Percentiles rank a stretch among this genome's conserved stretches.
Conservation (phyloP, 192 early-diverging fungal genomes). For the Entomortierella parvispora region DNA sequence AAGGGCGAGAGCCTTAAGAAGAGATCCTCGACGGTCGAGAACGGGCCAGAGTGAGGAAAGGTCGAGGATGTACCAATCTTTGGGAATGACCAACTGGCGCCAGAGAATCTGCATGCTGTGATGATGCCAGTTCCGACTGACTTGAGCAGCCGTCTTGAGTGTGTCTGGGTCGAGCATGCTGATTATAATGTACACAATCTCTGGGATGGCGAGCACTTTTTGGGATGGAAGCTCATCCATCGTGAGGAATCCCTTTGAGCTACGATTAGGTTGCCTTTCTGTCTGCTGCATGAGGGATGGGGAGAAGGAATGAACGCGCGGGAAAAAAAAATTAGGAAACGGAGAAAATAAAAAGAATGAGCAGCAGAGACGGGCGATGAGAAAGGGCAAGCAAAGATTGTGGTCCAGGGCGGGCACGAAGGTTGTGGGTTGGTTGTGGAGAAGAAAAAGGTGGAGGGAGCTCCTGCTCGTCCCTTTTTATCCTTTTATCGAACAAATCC, state of each 20-base stretch:
- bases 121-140: conserved; percentile 26
- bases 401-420: too few relatives aligned
- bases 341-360: too few relatives aligned
- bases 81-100: conserved; percentile 28
- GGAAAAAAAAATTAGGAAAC: too few relatives aligned
- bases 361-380: too few relatives aligned
- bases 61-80: conserved; percentile 35
- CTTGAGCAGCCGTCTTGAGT: conserved; percentile 16
- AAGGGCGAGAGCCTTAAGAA: conserved; percentile 3
- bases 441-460: too few relatives aligned
- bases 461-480: too few relatives aligned
- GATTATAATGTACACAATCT: conserved; percentile 34
- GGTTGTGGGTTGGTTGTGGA: too few relatives aligned
- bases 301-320: too few relatives aligned
- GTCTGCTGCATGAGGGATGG: too few relatives aligned
- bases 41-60: conserved; percentile 22
- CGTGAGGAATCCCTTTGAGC: background rate
- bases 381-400: too few relatives aligned
- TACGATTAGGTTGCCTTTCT: too few relatives aligned
- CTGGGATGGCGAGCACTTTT: conserved; percentile 32
- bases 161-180: conserved; percentile 1
- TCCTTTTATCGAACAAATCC: too few relatives aligned
- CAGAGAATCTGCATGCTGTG: conserved; percentile 4
- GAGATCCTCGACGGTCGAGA: conserved; percentile 24
- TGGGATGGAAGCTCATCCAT: conserved; percentile 21